Conservation (phyloP, 2,329 filamentous ascomycete genomes). For the Aaosphaeria pasadenensis region DNA sequence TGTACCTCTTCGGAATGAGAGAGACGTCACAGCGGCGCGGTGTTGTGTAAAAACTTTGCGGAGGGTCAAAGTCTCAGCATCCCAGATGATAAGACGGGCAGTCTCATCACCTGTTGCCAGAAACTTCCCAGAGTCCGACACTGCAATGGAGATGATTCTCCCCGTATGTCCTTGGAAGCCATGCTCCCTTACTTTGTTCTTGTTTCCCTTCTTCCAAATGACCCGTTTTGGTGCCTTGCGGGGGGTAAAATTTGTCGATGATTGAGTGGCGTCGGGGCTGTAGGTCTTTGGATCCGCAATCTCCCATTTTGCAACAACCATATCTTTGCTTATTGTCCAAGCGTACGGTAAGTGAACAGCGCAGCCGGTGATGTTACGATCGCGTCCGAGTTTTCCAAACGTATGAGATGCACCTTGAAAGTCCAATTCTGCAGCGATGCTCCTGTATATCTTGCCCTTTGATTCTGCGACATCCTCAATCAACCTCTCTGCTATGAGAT, state of each 20-base stretch:
- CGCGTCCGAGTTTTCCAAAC: conserved; percentile 76
- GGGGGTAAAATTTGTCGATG: conserved; percentile 46
- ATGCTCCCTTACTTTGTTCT: conserved; percentile 58
- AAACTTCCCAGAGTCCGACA: conserved; percentile 84
- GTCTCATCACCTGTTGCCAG: conserved; percentile 88
- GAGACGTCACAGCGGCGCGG: conserved; percentile 77
- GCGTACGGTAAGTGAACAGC: conserved; percentile 75
- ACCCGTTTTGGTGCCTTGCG: conserved; percentile 62
- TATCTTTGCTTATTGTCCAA: conserved; percentile 87
- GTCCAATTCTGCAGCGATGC: conserved; percentile 70
- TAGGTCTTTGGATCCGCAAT: conserved; percentile 56
- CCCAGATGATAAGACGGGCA: conserved; percentile 81
- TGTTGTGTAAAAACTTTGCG: conserved; percentile 88
- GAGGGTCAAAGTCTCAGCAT: conserved; percentile 73
- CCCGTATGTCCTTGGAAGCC: conserved; percentile 69
- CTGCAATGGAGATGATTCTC: conserved; percentile 78
- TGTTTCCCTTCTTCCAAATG: conserved; percentile 60
- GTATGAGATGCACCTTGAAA: conserved; percentile 66
- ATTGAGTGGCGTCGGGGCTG: conserved; percentile 13
- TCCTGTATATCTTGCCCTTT: conserved; percentile 85
- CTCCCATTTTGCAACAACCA: conserved; percentile 84
- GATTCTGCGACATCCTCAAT: conserved; percentile 89
- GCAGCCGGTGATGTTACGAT: conserved; percentile 69
- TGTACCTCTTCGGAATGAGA: conserved; percentile 80
- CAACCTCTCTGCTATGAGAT: conserved; percentile 80